Percentiles rank a stretch among this genome's conserved stretches.
Evolutionary conservation across 306 rosid species (phyloP).

Genomic region (Trifolium pratense): DNA sequence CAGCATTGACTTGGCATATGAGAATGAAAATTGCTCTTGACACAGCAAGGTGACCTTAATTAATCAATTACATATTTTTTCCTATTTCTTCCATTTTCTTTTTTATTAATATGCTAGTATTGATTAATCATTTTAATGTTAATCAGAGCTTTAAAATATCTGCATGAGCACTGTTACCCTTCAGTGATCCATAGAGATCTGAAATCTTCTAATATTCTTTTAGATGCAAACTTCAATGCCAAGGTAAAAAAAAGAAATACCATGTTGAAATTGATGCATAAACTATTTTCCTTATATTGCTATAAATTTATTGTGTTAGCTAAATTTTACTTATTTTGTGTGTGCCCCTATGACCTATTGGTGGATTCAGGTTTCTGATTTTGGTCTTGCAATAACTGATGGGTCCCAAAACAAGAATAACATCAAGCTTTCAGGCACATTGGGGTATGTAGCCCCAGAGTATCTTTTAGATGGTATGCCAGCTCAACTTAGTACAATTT

Average conservation of each 20-base stretch:
- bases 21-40: slow-evolving; percentile 96
- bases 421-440: slow-evolving; percentile 91
- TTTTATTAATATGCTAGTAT: slow-evolving; percentile 41
- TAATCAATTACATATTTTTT: slow-evolving; percentile 23
- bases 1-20: slow-evolving; percentile 85
- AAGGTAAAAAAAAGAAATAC: slow-evolving; percentile 60
- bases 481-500: slow-evolving; percentile 44
- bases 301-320: slow-evolving; percentile 31
- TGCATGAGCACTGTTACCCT: slow-evolving; percentile 92
- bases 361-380: slow-evolving; percentile 86
- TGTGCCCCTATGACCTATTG: slow-evolving; percentile 31
- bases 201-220: slow-evolving; percentile 99
- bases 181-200: slow-evolving; percentile 97
- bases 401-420: slow-evolving; percentile 83
- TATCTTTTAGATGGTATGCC: slow-evolving; percentile 96
- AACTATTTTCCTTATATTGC: slow-evolving; percentile 7
- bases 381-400: slow-evolving; percentile 88
- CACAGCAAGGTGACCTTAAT: slow-evolving; percentile 74
- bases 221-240: slow-evolving; percentile 92
- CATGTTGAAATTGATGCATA: slow-evolving; percentile 32
- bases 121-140: slow-evolving; percentile 31
- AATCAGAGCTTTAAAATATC: slow-evolving; percentile 92
- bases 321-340: slow-evolving; percentile 22
- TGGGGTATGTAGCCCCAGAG: slow-evolving; percentile 97
- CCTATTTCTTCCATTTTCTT: slow-evolving; percentile 2